These are phyloP conservation scores for Lepiota brunneoincarnata DNA, from an alignment of 768 basidiomycete species.

Conservation along the genomic window DNA sequence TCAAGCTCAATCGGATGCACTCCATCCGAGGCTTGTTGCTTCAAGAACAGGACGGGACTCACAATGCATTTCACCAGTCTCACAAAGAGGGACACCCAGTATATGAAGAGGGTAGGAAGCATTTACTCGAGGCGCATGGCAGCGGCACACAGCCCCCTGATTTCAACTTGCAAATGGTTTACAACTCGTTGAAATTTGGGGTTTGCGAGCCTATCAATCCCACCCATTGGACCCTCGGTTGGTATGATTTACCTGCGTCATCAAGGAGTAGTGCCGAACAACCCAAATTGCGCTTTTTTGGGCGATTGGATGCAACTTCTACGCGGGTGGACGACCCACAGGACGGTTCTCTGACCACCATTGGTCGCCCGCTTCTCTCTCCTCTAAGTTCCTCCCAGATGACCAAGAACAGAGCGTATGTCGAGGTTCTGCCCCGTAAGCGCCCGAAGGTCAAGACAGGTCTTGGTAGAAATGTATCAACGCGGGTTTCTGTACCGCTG, in stretches of 20 bases:
- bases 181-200: slow-evolving; percentile 46
- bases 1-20: slow-evolving; percentile 33
- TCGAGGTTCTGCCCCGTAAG: too few relatives aligned
- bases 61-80: slow-evolving; percentile 27
- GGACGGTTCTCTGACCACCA: too few relatives aligned
- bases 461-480: too few relatives aligned
- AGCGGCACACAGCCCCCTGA: slow-evolving; percentile 31
- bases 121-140: slow-evolving; percentile 21
- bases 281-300: background rate
- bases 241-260: slow-evolving; percentile 47
- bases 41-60: slow-evolving; percentile 21
- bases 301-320: background rate
- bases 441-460: too few relatives aligned
- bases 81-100: slow-evolving; percentile 18
- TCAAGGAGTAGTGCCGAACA: background rate
- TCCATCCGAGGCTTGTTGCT: slow-evolving; percentile 34
- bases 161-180: slow-evolving; percentile 33
- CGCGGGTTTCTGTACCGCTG: too few relatives aligned
- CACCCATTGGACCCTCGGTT: slow-evolving; percentile 44
- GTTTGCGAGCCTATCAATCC: slow-evolving; percentile 46
- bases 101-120: slow-evolving; percentile 4
- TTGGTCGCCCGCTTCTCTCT: too few relatives aligned
- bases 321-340: too few relatives aligned
- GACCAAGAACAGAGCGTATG: too few relatives aligned
- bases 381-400: too few relatives aligned